These are phyloP conservation scores for Podospora pseudopauciseta DNA, from an alignment of 495 filamentous ascomycete species.

Conservation along the genomic window DNA sequence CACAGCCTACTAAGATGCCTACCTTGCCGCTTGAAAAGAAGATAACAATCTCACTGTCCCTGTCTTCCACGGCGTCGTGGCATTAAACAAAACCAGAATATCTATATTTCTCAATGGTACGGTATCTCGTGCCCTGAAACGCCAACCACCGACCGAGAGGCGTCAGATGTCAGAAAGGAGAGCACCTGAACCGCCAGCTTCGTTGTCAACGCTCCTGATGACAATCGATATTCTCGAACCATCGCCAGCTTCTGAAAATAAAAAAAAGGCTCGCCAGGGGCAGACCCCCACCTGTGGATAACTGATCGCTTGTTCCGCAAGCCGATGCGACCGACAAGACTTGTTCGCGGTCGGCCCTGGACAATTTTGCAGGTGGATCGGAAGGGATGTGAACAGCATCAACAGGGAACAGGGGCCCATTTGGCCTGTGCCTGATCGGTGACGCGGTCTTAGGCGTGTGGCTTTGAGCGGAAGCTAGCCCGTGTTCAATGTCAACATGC, in stretches of 20 bases:
- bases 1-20: not conserved
- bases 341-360: not conserved
- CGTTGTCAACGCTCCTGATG: not conserved
- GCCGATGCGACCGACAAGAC: not conserved
- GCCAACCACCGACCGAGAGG: not conserved
- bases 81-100: not conserved
- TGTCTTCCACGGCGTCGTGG: not conserved
- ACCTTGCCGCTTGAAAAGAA: not conserved
- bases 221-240: not conserved
- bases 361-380: conserved; percentile 5
- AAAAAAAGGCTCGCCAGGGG: conserved; percentile 1
- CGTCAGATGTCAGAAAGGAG: not conserved
- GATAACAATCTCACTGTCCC: not conserved
- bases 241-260: not conserved
- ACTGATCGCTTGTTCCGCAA: not conserved
- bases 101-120: not conserved
- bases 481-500: not conserved
- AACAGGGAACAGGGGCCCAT: conserved; percentile 8
- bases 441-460: conserved; percentile 5
- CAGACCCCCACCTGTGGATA: not conserved
- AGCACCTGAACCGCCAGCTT: not conserved
- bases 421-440: conserved; percentile 6
- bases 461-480: not conserved
- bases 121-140: not conserved
- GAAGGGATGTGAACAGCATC: conserved; percentile 5